These are phyloP conservation scores for Vigna angularis DNA, from an alignment of 306 rosid species.

Conservation along the genomic window DNA sequence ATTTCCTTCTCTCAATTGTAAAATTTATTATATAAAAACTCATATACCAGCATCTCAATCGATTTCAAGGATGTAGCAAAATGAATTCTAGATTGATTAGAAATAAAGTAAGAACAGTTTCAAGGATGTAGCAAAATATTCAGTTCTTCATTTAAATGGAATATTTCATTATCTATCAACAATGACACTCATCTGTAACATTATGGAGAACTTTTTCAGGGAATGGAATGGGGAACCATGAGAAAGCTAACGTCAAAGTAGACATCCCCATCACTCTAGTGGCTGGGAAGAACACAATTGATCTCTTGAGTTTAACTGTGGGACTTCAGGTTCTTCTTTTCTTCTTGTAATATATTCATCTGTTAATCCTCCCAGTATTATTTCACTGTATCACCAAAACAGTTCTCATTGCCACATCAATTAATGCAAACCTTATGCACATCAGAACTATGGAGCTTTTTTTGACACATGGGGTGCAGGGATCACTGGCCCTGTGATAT, in stretches of 20 bases:
- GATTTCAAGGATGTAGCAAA: background rate
- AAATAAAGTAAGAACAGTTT: background rate
- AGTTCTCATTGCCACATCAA: background rate
- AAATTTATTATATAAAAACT: background rate
- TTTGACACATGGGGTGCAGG: constrained; percentile 80
- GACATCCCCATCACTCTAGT: constrained; percentile 67
- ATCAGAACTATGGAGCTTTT: constrained; percentile 85
- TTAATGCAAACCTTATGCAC: constrained; percentile 34
- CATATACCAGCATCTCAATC: background rate
- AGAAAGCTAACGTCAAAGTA: constrained; percentile 51
- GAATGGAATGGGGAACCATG: constrained; percentile 60
- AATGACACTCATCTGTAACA: background rate
- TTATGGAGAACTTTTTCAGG: constrained; percentile 55
- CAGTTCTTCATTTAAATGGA: background rate
- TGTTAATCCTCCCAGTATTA: background rate
- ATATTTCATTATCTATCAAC: constrained; percentile 5
- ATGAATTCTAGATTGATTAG: background rate
- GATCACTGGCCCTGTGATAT: constrained; percentile 85
- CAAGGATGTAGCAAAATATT: background rate
- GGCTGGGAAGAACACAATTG: constrained; percentile 76
- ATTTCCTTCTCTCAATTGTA: background rate
- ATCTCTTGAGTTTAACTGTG: constrained; percentile 89
- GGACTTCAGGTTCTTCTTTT: constrained; percentile 82
- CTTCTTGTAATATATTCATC: constrained; percentile 1
- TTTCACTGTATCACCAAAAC: constrained; percentile 8